Base-by-base conservation (phyloP, 2,329 filamentous ascomycete species). In the Bipolaris cookei region DNA sequence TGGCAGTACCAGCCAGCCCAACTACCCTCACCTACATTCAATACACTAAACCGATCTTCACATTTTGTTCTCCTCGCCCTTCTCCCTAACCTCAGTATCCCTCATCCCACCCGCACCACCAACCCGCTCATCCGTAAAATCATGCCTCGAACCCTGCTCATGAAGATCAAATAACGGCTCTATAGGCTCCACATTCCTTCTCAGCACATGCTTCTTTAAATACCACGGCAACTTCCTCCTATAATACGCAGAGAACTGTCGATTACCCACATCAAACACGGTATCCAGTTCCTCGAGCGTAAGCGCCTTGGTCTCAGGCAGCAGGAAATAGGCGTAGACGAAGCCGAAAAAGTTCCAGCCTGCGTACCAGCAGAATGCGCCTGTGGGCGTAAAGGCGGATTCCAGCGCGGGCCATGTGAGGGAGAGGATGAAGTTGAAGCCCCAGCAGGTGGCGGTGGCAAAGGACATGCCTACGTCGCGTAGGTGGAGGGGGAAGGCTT, bases 351-450 rank as follows among this genome's bases (percentile, higher is more conserved):
- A 60, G 67, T 84, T 84, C 77, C 82, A 82, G 0, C 74, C 81
- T 0, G 83, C 84, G 62, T 86, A 86, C 79, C 82, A 86, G 7
- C 79, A 79, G 61, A 86, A 85, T 0, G 80, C 83, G 2, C 83
- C 83, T 20, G 82, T 80, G 0, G 78, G 73, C 0, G 77, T 80
- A 62, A 84, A 84, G 0, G 81, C 78, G 0, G 71, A 70, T 3
- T 77, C 71, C 5, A 86, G 67, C 0, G 79, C 78, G 0, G 83
- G 83, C 82, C 83, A 86, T 1, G 82, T 83, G 13, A 84, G 78
- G 0, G 79, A 78, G 1, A 84, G 74, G 14, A 83, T 70, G 58
- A 81, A 82, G 68, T 86, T 86, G 77, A 85, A 85, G 54, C 83
- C 81, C 83, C 83, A 86, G 21, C 80, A 83, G 44, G 82, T 84